Conservation (phyloP, 2,329 filamentous ascomycete species). For the Periconia macrospinosa region DNA sequence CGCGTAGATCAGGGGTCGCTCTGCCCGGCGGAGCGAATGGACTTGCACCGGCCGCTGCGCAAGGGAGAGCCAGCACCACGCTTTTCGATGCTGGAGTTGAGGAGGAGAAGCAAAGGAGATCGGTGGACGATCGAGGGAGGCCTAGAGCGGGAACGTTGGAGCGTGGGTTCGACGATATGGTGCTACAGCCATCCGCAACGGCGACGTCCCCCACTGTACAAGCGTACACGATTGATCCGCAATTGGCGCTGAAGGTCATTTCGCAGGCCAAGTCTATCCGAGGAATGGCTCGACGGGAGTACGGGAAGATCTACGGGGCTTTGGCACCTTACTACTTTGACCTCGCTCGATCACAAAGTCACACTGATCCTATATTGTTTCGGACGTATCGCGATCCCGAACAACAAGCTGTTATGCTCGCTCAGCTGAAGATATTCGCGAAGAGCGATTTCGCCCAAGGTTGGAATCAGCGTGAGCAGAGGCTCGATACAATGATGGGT, state of each 20-base stretch:
- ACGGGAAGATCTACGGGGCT: slow-evolving; percentile 85
- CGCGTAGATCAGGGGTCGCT: slow-evolving; percentile 36
- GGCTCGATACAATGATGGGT: slow-evolving; percentile 71
- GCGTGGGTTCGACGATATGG: slow-evolving; percentile 82
- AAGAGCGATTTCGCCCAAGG: slow-evolving; percentile 80
- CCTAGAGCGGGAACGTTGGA: slow-evolving; percentile 43
- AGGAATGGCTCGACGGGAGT: slow-evolving; percentile 85
- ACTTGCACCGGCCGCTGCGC: slow-evolving; percentile 35
- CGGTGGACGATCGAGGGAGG: slow-evolving; percentile 32
- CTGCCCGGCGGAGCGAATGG: slow-evolving; percentile 40
- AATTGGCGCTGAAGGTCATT: slow-evolving; percentile 69
- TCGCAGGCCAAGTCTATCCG: slow-evolving; percentile 74
- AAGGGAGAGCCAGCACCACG: slow-evolving; percentile 56
- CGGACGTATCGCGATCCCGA: slow-evolving; percentile 85
- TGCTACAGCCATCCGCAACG: slow-evolving; percentile 48
- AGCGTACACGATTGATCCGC: slow-evolving; percentile 53
- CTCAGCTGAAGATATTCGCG: slow-evolving; percentile 77
- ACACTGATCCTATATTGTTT: slow-evolving; percentile 82
- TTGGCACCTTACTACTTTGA: slow-evolving; percentile 88
- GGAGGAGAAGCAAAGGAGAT: slow-evolving; percentile 59
- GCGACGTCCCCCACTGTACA: slow-evolving; percentile 30
- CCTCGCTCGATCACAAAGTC: slow-evolving; percentile 69
- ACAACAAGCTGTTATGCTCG: slow-evolving; percentile 85
- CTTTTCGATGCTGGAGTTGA: slow-evolving; percentile 75
- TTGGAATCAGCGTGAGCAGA: slow-evolving; percentile 70